Percentiles rank a stretch among this genome's conserved stretches.
These are phyloP conservation scores for Leccinum subgranulosum DNA, from an alignment of 768 basidiomycete species.

Conservation along the genomic window DNA sequence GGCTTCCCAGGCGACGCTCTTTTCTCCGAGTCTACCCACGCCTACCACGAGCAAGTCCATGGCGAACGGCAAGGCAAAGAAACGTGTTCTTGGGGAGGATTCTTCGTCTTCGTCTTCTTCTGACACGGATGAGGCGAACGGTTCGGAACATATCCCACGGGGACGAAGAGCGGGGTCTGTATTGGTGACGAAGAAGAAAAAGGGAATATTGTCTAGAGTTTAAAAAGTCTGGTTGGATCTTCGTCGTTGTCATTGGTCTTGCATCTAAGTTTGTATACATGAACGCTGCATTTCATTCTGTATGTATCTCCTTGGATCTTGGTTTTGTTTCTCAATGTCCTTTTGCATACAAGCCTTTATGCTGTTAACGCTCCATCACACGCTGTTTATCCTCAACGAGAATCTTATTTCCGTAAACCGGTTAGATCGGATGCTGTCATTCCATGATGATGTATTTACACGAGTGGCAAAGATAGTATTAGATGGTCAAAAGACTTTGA, in stretches of 20 bases:
- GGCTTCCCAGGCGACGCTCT: conserved; percentile 31
- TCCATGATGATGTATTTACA: not conserved
- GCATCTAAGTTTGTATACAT: not conserved
- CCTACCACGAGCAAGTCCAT: conserved; percentile 28
- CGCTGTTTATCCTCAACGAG: not conserved
- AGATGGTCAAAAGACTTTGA: not conserved
- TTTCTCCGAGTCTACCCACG: conserved; percentile 36
- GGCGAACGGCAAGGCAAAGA: conserved; percentile 26
- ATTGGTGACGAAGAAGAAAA: conserved; percentile 28
- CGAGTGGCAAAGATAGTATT: not conserved
- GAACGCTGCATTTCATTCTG: not conserved
- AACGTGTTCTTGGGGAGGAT: conserved; percentile 7
- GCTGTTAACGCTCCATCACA: not conserved
- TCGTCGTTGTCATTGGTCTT: not conserved
- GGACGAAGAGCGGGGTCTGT: conserved; percentile 51
- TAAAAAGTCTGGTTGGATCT: not conserved
- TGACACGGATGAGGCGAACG: conserved; percentile 32
- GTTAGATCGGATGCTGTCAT: not conserved
- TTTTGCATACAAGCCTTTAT: not conserved
- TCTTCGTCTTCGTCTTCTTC: conserved; percentile 41
- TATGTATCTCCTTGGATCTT: not conserved
- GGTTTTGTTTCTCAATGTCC: not conserved
- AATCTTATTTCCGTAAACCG: not conserved
- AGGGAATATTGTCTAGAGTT: conserved; percentile 8
- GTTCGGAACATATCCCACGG: conserved; percentile 57